phyloP scores from a whole-genome alignment of 805 yeast species.

The Ogataea pignaliae region DNA sequence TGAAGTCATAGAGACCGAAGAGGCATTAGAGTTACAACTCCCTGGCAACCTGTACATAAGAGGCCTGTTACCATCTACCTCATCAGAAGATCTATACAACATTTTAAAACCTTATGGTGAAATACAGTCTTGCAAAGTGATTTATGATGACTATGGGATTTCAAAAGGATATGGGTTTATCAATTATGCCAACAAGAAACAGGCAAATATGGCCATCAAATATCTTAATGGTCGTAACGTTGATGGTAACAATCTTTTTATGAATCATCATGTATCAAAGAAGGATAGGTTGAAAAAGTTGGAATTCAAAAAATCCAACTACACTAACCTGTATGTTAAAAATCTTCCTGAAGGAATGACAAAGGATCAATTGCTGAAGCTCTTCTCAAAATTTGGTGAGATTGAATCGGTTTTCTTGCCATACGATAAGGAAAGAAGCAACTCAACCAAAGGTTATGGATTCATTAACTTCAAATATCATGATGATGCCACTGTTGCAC shows the following conservation, averaged over 20 bases:
- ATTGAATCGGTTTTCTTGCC: conserved; percentile 55
- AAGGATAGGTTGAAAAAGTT: conserved; percentile 51
- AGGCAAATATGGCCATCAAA: conserved; percentile 61
- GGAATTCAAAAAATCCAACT: conserved; percentile 42
- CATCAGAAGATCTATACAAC: conserved; percentile 33
- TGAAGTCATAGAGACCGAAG: conserved; percentile 15
- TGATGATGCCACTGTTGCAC: conserved; percentile 44
- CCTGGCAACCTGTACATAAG: conserved; percentile 59
- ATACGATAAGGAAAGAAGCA: conserved; percentile 21
- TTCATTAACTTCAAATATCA: conserved; percentile 48
- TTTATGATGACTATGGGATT: conserved; percentile 40
- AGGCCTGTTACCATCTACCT: conserved; percentile 38
- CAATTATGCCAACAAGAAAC: conserved; percentile 50
- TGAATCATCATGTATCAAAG: conserved; percentile 63
- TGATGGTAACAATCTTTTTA: conserved; percentile 37
- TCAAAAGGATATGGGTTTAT: conserved; percentile 63
- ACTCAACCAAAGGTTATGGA: conserved; percentile 42
- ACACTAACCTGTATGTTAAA: conserved; percentile 50
- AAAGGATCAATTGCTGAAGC: conserved; percentile 34
- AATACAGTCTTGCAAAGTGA: conserved; percentile 42
- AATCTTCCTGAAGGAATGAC: conserved; percentile 39
- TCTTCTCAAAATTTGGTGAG: conserved; percentile 43
- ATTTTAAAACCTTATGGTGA: conserved; percentile 39
- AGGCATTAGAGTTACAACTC: conserved; percentile 16
- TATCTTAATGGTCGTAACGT: conserved; percentile 25